Base-by-base conservation (phyloP, 495 filamentous ascomycete genomes). In the Hyaloscypha bicolor region DNA sequence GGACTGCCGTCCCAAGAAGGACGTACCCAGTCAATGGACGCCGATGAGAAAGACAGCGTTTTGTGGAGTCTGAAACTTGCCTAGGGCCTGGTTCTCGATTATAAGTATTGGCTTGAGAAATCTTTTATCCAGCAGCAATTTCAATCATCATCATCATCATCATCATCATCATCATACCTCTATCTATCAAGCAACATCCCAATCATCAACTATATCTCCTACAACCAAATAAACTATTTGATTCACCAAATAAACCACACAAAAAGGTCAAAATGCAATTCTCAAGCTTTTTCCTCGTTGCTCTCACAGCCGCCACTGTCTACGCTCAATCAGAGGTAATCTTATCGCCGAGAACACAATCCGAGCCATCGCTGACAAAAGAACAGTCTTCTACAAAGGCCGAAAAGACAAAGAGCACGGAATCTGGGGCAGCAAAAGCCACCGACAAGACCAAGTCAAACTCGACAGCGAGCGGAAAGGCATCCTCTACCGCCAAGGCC, bases 211-310 rank as follows among this genome's bases (percentile, higher is more conserved):
- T 37, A 25, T 37, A 45, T 30, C 9, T 45, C n/a, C 55, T 58
- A 32, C n/a, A 9, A 60, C 25, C 33, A 19, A 57, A 65, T 19
- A 1, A 57, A 33, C 22, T 58, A 32, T 16, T 19, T n/a, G 52
- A 53, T 19, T 31, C 48, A 63, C 48, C 33, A 62, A 60, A 22
- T 6, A 29, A 57, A 6, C 12, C 29, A 22, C 39, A 55, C 33
- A 67, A 53, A 63, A 62, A 25, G 30, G 19, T 35, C 61, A 71
- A 55, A 3, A 72, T 72, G 70, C 70, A 72, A 64, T 69, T 57
- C 66, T 72, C 70, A 64, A 60, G 30, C 32, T 4, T 72, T 51
- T 35, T 69, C 22, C 55, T 72, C 22, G 60, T 63, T 6, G 66
- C 66, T 63, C 39, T 72, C 29, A 52, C 66, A 57, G 66, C 70